Base-by-base conservation (phyloP, 306 rosid genomes). In the Begonia loranthoides region DNA sequence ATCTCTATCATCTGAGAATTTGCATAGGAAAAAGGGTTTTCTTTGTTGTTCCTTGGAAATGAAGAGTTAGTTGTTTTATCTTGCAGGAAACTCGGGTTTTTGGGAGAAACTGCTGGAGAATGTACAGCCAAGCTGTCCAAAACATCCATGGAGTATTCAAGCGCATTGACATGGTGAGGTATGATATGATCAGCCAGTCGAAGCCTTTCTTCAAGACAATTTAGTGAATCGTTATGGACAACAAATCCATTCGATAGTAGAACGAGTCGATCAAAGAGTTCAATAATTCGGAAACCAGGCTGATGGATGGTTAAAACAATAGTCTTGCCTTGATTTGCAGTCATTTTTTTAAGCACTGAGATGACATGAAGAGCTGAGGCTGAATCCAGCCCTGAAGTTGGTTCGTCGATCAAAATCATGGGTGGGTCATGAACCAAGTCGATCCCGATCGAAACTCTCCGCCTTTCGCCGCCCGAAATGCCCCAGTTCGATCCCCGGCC, bases 351-450 rank as follows among this genome's bases (percentile, higher is more conserved):
- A 57, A 89, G 97, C 79, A 85, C 60, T 53, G 87, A 73, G 55
- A 85, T 64, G 13, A 89, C 81, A 33, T 70, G 81, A 68, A 89
- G 76, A 52, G 97, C 97, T 59, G 97, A 89, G 61, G 82, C 93
- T 54, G 97, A 89, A 74, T 89, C 97, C 84, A 89, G 62, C 5
- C 97, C 97, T 47, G 97, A 89, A 64, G 97, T 89, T 59, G 97
- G 94, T 61, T 89, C 97, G 55, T 89, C 97, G 45, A 89, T 85
- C 73, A 89, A 63, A 56, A 89, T 62, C 67, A 85, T 82, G 24
- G 75, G 85, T 45, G 97, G 97, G 53, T 85, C 90, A 65, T 89
- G 97, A 62, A 89, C 95, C 49, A 89, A 66, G 67, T 82, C 97
- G 41, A 85, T 95, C 56, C 95, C 97, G 49, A 89, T 85, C 10